Conservation (phyloP, 2,329 filamentous ascomycete genomes). For the Amylocarpus encephaloides region DNA sequence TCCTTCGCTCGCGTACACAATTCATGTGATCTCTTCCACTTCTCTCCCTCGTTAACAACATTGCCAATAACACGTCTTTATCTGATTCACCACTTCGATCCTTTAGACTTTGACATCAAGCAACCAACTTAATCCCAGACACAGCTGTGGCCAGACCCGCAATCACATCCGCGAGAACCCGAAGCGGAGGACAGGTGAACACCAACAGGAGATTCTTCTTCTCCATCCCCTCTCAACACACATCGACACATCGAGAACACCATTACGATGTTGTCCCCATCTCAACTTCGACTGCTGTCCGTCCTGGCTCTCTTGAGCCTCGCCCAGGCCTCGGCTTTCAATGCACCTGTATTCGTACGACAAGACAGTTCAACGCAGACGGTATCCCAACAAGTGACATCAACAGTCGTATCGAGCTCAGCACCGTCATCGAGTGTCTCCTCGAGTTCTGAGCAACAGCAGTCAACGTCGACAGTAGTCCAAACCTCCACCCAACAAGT, state of each 20-base stretch:
- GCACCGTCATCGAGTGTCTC: background rate
- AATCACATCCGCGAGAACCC: no score
- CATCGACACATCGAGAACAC: slow-evolving; percentile 2
- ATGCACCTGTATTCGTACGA: slow-evolving; percentile 12
- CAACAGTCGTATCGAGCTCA: background rate
- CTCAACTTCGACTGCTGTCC: slow-evolving; percentile 19
- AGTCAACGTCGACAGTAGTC: background rate
- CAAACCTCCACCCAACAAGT: no score
- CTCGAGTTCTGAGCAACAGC: background rate
- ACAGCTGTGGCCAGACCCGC: no score
- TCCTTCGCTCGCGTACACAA: no score
- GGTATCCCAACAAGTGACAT: background rate
- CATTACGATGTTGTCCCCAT: slow-evolving; percentile 22
- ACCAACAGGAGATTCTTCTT: background rate
- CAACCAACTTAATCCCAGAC: no score
- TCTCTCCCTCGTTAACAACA: no score
- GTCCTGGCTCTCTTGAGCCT: slow-evolving; percentile 22
- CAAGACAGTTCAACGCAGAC: background rate
- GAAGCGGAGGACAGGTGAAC: no score
- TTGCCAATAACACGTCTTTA: no score
- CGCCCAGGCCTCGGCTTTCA: slow-evolving; percentile 21
- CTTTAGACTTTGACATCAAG: no score
- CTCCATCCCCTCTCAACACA: background rate
- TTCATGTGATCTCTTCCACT: no score
- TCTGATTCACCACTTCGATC: no score